Conservation (phyloP, 2,329 filamentous ascomycete genomes). For the Lojkania enalia region DNA sequence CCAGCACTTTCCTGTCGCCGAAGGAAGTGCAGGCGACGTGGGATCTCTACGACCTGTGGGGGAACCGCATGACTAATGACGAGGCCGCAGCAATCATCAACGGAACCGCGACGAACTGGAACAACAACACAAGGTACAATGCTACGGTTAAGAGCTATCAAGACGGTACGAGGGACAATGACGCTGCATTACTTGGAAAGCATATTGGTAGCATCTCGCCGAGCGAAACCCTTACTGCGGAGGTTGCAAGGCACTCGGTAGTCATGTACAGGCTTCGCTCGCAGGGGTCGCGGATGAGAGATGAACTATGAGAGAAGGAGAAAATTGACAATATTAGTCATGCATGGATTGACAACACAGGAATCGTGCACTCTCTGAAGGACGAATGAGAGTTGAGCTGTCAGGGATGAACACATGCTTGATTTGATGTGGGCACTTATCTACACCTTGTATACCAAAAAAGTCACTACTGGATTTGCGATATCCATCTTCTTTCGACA, state of each 20-base stretch:
- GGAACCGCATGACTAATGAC: slow-evolving; percentile 55
- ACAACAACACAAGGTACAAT: slow-evolving; percentile 51
- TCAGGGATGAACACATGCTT: no score
- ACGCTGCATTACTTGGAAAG: slow-evolving; percentile 52
- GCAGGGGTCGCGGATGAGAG: slow-evolving; percentile 20
- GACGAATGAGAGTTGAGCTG: no score
- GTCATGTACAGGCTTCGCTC: slow-evolving; percentile 54
- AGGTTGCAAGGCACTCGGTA: slow-evolving; percentile 55
- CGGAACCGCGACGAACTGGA: slow-evolving; percentile 43
- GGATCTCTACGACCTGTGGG: slow-evolving; percentile 61
- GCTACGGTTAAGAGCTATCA: slow-evolving; percentile 54
- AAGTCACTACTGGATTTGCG: no score
- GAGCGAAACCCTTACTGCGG: slow-evolving; percentile 48
- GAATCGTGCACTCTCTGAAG: no score
- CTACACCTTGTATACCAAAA: no score
- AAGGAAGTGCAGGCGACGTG: slow-evolving; percentile 49
- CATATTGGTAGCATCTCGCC: slow-evolving; percentile 51
- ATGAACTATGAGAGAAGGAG: slow-evolving; percentile 1
- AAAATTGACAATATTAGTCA: no score
- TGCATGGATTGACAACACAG: no score
- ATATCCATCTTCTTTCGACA: no score
- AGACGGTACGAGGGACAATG: slow-evolving; percentile 49
- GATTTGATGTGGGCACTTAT: no score
- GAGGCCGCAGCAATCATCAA: slow-evolving; percentile 52
- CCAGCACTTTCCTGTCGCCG: slow-evolving; percentile 44